These are phyloP conservation scores for Penicillium argentinense DNA, from an alignment of 495 filamentous ascomycete species.

Conservation along the genomic window DNA sequence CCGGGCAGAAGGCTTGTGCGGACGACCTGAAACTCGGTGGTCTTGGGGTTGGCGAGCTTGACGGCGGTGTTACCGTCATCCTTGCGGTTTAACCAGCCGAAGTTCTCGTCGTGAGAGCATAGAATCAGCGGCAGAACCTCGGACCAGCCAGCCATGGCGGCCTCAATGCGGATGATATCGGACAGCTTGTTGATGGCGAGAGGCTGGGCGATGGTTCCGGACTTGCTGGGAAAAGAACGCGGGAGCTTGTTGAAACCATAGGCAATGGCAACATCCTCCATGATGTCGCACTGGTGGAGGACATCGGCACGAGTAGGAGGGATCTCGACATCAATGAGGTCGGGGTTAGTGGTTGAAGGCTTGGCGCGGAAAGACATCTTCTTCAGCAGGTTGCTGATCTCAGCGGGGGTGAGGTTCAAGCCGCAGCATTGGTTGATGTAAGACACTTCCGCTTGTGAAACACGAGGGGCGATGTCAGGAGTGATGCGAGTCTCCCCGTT, in stretches of 20 bases:
- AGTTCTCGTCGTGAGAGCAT: conserved; percentile 98
- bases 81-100: conserved; percentile 88
- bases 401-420: conserved; percentile 64
- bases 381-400: conserved; percentile 71
- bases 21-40: conserved; percentile 93
- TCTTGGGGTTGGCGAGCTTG: conserved; percentile 92
- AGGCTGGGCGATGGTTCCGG: conserved; percentile 81
- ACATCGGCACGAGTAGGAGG: conserved; percentile 92
- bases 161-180: conserved; percentile 88
- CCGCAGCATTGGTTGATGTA: conserved; percentile 94
- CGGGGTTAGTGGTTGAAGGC: conserved; percentile 62
- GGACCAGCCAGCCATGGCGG: conserved; percentile 92
- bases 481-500: conserved; percentile 78
- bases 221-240: conserved; percentile 75
- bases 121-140: conserved; percentile 97
- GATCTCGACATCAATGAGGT: conserved; percentile 74
- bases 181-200: conserved; percentile 90
- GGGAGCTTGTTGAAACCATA: conserved; percentile 97
- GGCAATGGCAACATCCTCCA: conserved; percentile 96
- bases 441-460: conserved; percentile 76
- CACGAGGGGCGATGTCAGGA: conserved; percentile 74
- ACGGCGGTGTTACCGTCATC: conserved; percentile 87
- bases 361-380: conserved; percentile 83
- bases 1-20: conserved; percentile 87
- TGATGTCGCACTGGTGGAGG: conserved; percentile 94